Conservation (phyloP, 116 monocot genomes). For the Cymodocea nodosa region DNA sequence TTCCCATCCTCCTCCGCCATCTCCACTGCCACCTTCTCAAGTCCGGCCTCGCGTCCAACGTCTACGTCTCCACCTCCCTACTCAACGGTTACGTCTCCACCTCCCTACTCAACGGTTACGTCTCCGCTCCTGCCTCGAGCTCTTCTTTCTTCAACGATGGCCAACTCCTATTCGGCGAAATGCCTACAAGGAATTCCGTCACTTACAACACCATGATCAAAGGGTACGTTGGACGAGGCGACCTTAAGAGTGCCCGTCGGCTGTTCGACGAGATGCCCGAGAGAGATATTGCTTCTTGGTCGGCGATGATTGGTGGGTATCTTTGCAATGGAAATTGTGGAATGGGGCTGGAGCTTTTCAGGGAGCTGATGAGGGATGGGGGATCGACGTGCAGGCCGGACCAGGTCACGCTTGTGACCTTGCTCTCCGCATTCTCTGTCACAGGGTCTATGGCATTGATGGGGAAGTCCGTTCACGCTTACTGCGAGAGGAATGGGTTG, state of each 20-base stretch:
- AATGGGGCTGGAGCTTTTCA: slow-evolving; percentile 43
- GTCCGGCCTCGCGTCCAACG: slow-evolving; percentile 15
- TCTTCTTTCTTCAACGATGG: slow-evolving; percentile 19
- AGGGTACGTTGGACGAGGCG: slow-evolving; percentile 13
- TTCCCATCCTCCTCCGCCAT: slow-evolving; percentile 12
- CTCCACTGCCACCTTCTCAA: slow-evolving; percentile 55
- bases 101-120: slow-evolving; percentile 42
- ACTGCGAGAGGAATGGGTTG: slow-evolving; percentile 20
- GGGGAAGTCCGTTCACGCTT: slow-evolving; percentile 61
- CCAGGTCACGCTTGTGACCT: slow-evolving; percentile 27
- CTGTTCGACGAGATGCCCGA: slow-evolving; percentile 42
- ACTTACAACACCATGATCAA: slow-evolving; percentile 52
- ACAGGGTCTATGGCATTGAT: slow-evolving; percentile 16
- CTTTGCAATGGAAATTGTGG: slow-evolving; percentile 7
- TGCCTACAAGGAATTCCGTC: slow-evolving; percentile 33
- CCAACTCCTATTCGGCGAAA: slow-evolving; percentile 51
- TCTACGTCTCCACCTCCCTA: slow-evolving; percentile 18
- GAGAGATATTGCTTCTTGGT: slow-evolving; percentile 54
- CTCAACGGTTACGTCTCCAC: too few species aligned
- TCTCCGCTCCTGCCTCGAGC: slow-evolving; percentile 8
- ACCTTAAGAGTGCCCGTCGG: slow-evolving; percentile 15
- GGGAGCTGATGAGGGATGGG: slow-evolving; percentile 21
- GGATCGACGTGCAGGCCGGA: slow-evolving; percentile 18
- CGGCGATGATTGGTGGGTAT: slow-evolving; percentile 45
- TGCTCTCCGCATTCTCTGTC: slow-evolving; percentile 22